Conservation (phyloP, 1,139 yeast species). For the Sugiyamaella novakii region DNA sequence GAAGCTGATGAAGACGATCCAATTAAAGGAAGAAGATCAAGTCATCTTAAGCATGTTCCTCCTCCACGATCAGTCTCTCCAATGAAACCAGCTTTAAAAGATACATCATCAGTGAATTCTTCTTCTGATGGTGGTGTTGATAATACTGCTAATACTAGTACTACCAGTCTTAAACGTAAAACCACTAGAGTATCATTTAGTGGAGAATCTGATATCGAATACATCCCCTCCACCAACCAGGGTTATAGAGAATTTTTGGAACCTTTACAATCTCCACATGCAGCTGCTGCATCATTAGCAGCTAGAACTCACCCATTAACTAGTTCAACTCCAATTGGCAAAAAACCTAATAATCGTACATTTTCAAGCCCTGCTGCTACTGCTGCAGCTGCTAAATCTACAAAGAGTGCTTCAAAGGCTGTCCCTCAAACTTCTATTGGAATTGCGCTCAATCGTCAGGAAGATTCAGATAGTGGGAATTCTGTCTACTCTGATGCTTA, state of each 20-base stretch:
- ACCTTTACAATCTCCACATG: slow-evolving; percentile 12
- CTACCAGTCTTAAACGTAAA: slow-evolving; percentile 17
- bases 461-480: slow-evolving; percentile 33
- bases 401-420: slow-evolving; percentile 16
- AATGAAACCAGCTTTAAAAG: slow-evolving; percentile 39
- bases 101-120: slow-evolving; percentile 29
- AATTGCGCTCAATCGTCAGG: slow-evolving; percentile 18
- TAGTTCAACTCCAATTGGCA: slow-evolving; percentile 7
- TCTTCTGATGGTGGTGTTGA: slow-evolving; percentile 21
- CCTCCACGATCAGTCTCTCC: slow-evolving; percentile 38
- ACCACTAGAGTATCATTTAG: slow-evolving; percentile 27
- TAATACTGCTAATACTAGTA: neutral
- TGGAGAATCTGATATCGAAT: slow-evolving; percentile 21
- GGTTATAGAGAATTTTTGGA: slow-evolving; percentile 18
- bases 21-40: neutral
- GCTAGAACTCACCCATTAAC: slow-evolving; percentile 21
- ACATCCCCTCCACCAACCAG: slow-evolving; percentile 10
- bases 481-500: slow-evolving; percentile 37
- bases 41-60: slow-evolving; percentile 28
- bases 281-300: slow-evolving; percentile 21
- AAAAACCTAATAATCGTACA: slow-evolving; percentile 5
- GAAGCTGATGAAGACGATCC: slow-evolving; percentile 10
- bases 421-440: slow-evolving; percentile 18
- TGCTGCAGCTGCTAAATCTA: slow-evolving; percentile 29
- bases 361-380: slow-evolving; percentile 26